Evolutionary conservation across 2,329 filamentous ascomycete genomes (phyloP).

Genomic region (Byssochlamys sp.): DNA sequence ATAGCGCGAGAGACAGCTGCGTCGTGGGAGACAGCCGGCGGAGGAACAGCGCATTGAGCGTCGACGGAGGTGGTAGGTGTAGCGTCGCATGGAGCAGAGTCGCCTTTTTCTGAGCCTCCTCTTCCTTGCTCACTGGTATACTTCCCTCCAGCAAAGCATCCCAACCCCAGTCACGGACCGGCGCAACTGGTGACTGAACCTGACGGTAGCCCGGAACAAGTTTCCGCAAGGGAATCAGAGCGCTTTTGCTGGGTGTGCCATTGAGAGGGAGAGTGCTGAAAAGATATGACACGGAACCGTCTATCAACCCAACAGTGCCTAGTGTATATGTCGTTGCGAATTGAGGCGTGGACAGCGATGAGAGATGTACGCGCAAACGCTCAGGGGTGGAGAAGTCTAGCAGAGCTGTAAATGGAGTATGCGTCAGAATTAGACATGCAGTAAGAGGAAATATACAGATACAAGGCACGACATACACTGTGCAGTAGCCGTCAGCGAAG

Average conservation of each 20-base stretch:
- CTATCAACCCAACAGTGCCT: slow-evolving; percentile 78
- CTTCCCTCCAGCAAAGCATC: slow-evolving; percentile 20
- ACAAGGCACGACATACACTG: slow-evolving; percentile 49
- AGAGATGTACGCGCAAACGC: slow-evolving; percentile 75
- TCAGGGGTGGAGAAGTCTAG: slow-evolving; percentile 80
- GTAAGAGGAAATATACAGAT: neutral
- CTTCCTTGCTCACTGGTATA: slow-evolving; percentile 50
- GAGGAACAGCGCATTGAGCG: slow-evolving; percentile 76
- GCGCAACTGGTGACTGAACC: slow-evolving; percentile 43
- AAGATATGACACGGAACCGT: slow-evolving; percentile 93
- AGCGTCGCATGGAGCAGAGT: slow-evolving; percentile 38
- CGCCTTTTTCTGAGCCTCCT: slow-evolving; percentile 23
- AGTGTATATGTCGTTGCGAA: slow-evolving; percentile 92
- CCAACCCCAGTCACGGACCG: slow-evolving; percentile 24
- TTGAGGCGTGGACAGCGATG: slow-evolving; percentile 81
- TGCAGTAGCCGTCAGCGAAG: slow-evolving; percentile 71
- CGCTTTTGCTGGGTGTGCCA: slow-evolving; percentile 57
- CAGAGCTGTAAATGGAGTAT: slow-evolving; percentile 48
- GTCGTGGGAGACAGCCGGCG: slow-evolving; percentile 66
- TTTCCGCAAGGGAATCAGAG: slow-evolving; percentile 63
- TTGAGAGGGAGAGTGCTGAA: slow-evolving; percentile 77
- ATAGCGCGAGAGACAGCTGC: slow-evolving; percentile 63
- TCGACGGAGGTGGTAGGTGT: slow-evolving; percentile 57
- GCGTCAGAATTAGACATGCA: neutral
- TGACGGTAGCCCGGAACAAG: slow-evolving; percentile 76